Conservation (phyloP, 2,329 filamentous ascomycete genomes). For the Fusarium sp. region DNA sequence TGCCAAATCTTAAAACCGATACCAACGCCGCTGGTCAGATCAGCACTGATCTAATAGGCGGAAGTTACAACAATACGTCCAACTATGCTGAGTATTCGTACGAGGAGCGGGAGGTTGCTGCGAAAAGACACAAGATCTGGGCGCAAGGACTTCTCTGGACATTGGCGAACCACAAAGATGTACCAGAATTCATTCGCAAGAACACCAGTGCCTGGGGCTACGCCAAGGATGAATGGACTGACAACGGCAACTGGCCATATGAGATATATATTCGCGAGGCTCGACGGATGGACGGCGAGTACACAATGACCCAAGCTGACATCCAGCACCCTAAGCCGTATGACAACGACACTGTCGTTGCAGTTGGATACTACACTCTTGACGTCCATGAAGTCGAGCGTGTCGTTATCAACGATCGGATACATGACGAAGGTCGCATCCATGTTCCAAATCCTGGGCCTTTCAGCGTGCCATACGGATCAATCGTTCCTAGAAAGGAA, state of each 20-base stretch:
- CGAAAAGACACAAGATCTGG: constrained; percentile 9
- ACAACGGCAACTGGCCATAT: constrained; percentile 19
- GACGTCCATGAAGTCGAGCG: constrained; percentile 27
- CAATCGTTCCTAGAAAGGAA: neutral
- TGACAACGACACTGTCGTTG: constrained; percentile 2
- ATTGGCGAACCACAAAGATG: constrained; percentile 10
- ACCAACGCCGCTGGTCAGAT: constrained; percentile 24
- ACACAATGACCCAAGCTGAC: constrained; percentile 23
- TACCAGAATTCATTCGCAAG: neutral
- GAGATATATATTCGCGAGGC: constrained; percentile 26
- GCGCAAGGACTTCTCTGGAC: constrained; percentile 25
- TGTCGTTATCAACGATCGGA: constrained; percentile 4
- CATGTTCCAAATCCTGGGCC: constrained; percentile 13
- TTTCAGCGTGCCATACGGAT: constrained; percentile 11
- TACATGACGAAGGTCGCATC: constrained; percentile 18
- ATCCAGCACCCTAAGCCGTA: constrained; percentile 9
- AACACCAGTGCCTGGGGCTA: constrained; percentile 6
- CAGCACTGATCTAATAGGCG: constrained; percentile 25
- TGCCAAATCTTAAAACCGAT: constrained; percentile 29
- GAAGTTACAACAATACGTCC: constrained; percentile 12
- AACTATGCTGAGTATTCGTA: constrained; percentile 30
- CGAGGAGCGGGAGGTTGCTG: neutral
- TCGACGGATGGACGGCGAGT: constrained; percentile 17
- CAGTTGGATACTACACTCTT: constrained; percentile 16
- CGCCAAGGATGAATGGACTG: constrained; percentile 20